Conservation (phyloP, 306 rosid genomes). For the Vigna mungo region DNA sequence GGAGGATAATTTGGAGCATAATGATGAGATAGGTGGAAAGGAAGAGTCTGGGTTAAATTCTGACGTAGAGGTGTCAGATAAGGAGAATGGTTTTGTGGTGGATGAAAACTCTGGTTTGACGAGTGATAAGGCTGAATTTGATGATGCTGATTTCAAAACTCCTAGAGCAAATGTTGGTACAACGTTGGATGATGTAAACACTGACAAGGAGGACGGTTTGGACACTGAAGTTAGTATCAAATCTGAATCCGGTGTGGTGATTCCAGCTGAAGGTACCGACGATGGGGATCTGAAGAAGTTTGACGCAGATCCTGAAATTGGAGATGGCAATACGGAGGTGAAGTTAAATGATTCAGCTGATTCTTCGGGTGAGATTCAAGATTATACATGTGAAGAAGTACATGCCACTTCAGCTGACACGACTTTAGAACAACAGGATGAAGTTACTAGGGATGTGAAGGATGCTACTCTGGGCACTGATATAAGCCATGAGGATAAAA, state of each 20-base stretch:
- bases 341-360: constrained; percentile 42
- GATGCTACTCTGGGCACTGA: constrained; percentile 36
- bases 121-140: constrained; percentile 51
- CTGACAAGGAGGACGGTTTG: constrained; percentile 43
- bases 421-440: constrained; percentile 42
- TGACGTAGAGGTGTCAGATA: constrained; percentile 38
- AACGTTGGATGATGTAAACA: constrained; percentile 46
- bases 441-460: constrained; percentile 40
- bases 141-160: constrained; percentile 44
- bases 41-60: constrained; percentile 46
- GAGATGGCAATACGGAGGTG: constrained; percentile 41
- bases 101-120: constrained; percentile 40
- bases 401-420: constrained; percentile 32
- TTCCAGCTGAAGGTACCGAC: constrained; percentile 41
- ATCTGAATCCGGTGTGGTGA: constrained; percentile 50
- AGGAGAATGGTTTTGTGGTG: constrained; percentile 44
- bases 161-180: constrained; percentile 44
- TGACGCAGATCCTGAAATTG: constrained; percentile 39
- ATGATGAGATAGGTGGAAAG: constrained; percentile 49
- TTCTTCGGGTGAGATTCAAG: constrained; percentile 44
- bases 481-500: constrained; percentile 34
- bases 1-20: constrained; percentile 39
- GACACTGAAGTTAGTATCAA: constrained; percentile 45
- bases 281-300: constrained; percentile 45
- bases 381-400: constrained; percentile 39